Percentiles rank a stretch among this genome's conserved stretches.
These are phyloP conservation scores for Penicillium waksmanii DNA, from an alignment of 495 filamentous ascomycete genomes.

Conservation along the genomic window DNA sequence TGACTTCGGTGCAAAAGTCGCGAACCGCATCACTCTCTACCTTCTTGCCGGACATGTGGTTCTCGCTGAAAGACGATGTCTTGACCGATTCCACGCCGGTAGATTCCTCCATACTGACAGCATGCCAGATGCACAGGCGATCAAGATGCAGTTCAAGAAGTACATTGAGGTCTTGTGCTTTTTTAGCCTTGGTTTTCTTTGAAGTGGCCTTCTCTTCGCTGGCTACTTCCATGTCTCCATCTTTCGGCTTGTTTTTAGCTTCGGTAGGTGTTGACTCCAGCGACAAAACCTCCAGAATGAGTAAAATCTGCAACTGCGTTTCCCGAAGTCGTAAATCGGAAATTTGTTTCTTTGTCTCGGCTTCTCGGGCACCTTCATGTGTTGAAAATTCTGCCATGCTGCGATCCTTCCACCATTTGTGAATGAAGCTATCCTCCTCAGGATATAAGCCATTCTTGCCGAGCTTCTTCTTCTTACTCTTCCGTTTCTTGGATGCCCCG, in stretches of 20 bases:
- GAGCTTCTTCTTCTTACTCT: conserved; percentile 69
- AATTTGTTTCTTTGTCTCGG: conserved; percentile 60
- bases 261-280: conserved; percentile 56
- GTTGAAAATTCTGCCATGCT: conserved; percentile 40
- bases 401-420: conserved; percentile 74
- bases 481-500: conserved; percentile 58
- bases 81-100: conserved; percentile 35
- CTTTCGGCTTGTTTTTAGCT: conserved; percentile 30
- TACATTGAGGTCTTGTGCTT: conserved; percentile 58
- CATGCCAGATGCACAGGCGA: conserved; percentile 94
- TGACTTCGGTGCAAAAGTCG: conserved; percentile 90
- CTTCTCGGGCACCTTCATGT: conserved; percentile 51
- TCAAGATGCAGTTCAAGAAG: conserved; percentile 87
- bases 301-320: conserved; percentile 86
- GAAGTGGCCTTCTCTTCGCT: conserved; percentile 45
- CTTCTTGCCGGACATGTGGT: conserved; percentile 45
- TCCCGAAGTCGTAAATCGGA: conserved; percentile 72
- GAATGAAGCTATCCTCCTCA: conserved; percentile 72
- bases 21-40: conserved; percentile 60
- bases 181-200: conserved; percentile 51
- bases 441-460: conserved; percentile 79
- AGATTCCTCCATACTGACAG: conserved; percentile 60
- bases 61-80: conserved; percentile 32
- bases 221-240: conserved; percentile 29
- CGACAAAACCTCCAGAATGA: conserved; percentile 86